Base-by-base conservation (phyloP, 176 grass and related monocot genomes). In the Cenchrus americanus region DNA sequence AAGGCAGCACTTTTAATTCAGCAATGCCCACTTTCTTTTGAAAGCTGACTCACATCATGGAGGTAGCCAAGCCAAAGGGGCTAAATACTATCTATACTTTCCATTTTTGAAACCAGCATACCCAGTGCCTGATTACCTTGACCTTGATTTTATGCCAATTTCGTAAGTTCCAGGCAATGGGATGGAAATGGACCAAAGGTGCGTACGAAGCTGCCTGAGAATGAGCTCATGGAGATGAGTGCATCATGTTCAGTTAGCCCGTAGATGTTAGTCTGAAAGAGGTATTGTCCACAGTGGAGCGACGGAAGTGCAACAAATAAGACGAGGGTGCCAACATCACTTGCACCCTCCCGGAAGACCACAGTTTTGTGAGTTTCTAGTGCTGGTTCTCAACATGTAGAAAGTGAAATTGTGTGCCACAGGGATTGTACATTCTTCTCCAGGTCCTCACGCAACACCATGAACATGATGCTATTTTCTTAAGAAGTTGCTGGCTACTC, bases 261-360 rank as follows among this genome's bases (percentile, higher is more conserved):
- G 21, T 78, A 49, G 26, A 52, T 77, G 22, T 80, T 80, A 18
- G 70, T n/a, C 42, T 48, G 73, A 11, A 69, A 69, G 30, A 47
- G 17, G 32, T 30, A 41, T 81, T 82, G 65, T 23, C 53, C 41
- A 63, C 0, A 41, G 47, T 43, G 49, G 22, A 17, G 27, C 1
- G 4, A 85, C 18, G 27, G 62, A 71, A 86, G 43, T 14, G 40
- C 10, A 73, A 8, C 19, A 62, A 80, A 76, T 85, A 80, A 80
- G 19, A 48, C 12, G 17, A 68, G 61, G 76, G 62, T 75, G 15
- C 60, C 8, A 22, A 60, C 67, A 80, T 87, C 62, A 77, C 14
- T 76, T 40, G 23, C 23, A 40, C 42, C 59, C 80, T 12, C 8
- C 69, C 17, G 24, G 48, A 72, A 72, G 66, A 68, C 3, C 37